Evolutionary conservation across 352 stramenopile genomes (phyloP), one percentile per base, ranked within the genome.

Genomic region (Globisporangium abappressorium): DNA sequence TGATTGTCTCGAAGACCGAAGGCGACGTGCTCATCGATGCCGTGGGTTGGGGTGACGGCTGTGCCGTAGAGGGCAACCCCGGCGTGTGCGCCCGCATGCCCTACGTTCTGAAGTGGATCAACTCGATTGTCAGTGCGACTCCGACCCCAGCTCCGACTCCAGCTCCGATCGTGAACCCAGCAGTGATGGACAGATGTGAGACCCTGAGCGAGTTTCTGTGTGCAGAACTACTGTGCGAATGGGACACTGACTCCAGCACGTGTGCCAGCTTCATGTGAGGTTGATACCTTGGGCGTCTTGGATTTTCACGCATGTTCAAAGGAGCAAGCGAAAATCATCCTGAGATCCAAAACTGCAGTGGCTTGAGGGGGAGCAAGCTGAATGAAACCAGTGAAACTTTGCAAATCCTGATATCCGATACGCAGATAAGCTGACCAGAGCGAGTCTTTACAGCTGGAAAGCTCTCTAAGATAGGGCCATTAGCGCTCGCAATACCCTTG

Each of bases 41-140:
- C 22, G 77, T 87, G 38, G 90, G 74, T 66, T 92, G 83, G 77
- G 82, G 82, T 20, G 69, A 78, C 18, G 83, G 80, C 8, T 93
- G 85, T 56, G 83, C 75, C 26, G 54, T 55, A 1, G 62, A 59
- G 0, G 73, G 75, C 0, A 74, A 74, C 22, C 82, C 81, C 0
- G 81, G 81, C 4, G 73, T 93, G 41, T 92, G 91, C 69, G 73
- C 78, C 0, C 75, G 83, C 12, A 71, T 93, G 18, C 53, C 53
- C 3, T 22, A 22, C 3, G 53, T 22, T 6, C 53, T 38, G 5
- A 22, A 41, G 18, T 46, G 33, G 26, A 11, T 59, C 20, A 26
- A 58, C 14, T 26, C 28, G 26, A 38, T 58, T 6, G 4, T 33
- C 14, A 58, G 14, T 15, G 28, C 22, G 15, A 58, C 26, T 14